Evolutionary conservation across 2,329 filamentous ascomycete genomes (phyloP).

Genomic region (Alternaria hordeiaustralica): DNA sequence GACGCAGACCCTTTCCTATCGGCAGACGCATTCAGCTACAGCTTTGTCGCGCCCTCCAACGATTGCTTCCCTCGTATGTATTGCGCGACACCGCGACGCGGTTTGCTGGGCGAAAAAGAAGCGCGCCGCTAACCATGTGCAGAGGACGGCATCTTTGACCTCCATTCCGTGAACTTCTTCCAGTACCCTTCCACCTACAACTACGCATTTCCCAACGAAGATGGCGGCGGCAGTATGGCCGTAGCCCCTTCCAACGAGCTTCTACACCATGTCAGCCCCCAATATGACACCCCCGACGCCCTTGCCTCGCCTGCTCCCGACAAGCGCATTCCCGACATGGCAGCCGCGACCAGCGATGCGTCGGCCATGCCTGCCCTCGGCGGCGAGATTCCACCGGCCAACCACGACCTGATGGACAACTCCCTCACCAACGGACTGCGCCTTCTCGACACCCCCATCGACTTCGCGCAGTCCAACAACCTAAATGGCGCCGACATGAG

Average conservation of each 20-base stretch:
- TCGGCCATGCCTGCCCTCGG: slow-evolving; percentile 13
- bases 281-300: slow-evolving; percentile 33
- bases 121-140: slow-evolving; percentile 26
- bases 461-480: slow-evolving; percentile 21
- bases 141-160: slow-evolving; percentile 18
- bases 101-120: slow-evolving; percentile 6
- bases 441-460: slow-evolving; percentile 30
- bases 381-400: slow-evolving; percentile 22
- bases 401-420: slow-evolving; percentile 4
- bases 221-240: slow-evolving; percentile 44
- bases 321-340: slow-evolving; percentile 34
- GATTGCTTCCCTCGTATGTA: slow-evolving; percentile 4
- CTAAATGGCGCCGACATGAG: slow-evolving; percentile 16
- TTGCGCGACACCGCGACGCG: slow-evolving; percentile 11
- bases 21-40: background rate
- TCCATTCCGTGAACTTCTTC: slow-evolving; percentile 1
- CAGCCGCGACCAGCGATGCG: slow-evolving; percentile 35
- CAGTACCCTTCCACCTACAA: background rate
- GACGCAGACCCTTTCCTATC: background rate
- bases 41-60: background rate
- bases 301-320: slow-evolving; percentile 22
- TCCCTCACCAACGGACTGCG: slow-evolving; percentile 17
- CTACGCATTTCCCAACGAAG: slow-evolving; percentile 18
- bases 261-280: slow-evolving; percentile 28
- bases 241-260: slow-evolving; percentile 31